Evolutionary conservation across 352 stramenopile genomes (phyloP), one percentile per base, ranked within the genome.

Genomic region (Detonula confervacea): DNA sequence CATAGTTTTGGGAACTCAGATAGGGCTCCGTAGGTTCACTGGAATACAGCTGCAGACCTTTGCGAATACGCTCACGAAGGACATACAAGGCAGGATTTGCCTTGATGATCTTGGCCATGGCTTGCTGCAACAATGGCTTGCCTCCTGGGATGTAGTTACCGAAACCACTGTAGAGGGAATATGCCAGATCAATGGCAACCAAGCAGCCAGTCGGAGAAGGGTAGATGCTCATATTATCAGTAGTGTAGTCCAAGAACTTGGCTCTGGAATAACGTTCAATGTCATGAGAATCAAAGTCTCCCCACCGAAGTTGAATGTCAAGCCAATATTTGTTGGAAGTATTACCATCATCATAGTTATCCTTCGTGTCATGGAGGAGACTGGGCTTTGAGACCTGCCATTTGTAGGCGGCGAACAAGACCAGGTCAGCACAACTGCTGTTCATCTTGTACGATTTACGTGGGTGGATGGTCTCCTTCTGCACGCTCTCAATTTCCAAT

Each of bases 361-460:
- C 98, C 54, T 96, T 96, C 1, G 92, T 96, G 72, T 98, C 95
- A 81, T 97, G 93, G n/a, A 97, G 84, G 46, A 98, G 86, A 64
- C 87, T 95, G 5, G 95, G 95, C 73, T 97, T 96, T 39, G 93
- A 96, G 7, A 97, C 90, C 20, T 92, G 88, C 98, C 98, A 99
- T 91, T 99, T 99, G 92, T 99, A 99, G 11, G 97, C 96, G 7
- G 97, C 97, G 73, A 99, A 99, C 7, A 99, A 90, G 47, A 99
- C 90, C 61, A 99, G 94, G 91, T 99, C 98, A 22, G 97, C 97
- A 84, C 97, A 99, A 51, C 97, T 99, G 66, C 95, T 98, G 90
- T 99, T 99, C 98, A 99, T 99, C 91, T 99, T 99, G 93, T 99
- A 99, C 33, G 95, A 98, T 89, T 99, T 99, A 54, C 98, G 91